phyloP scores from a whole-genome alignment of 1,139 yeast species.

The Chernovozyma aurita region DNA sequence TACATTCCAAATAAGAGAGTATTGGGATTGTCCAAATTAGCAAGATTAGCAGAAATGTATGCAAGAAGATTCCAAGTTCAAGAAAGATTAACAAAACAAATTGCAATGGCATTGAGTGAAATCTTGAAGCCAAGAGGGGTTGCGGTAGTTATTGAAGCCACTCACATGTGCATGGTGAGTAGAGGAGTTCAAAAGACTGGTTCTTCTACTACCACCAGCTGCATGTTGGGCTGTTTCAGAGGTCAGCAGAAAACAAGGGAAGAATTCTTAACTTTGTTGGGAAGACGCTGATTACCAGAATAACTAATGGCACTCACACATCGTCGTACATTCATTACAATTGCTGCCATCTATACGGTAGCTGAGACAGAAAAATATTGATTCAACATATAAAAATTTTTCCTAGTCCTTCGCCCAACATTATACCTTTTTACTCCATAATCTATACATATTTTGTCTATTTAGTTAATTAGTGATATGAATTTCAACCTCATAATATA shows the following conservation, averaged over 20 bases:
- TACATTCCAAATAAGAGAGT: conserved; percentile 94
- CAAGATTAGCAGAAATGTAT: conserved; percentile 95
- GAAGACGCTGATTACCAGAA: conserved; percentile 45
- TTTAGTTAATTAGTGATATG: no score
- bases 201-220: conserved; percentile 87
- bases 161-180: conserved; percentile 99
- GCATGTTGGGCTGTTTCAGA: conserved; percentile 95
- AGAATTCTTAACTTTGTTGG: conserved; percentile 82
- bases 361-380: no score
- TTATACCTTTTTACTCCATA: no score
- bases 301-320: no score
- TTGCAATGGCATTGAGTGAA: conserved; percentile 92
- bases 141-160: conserved; percentile 95
- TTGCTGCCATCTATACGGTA: no score
- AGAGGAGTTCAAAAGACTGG: conserved; percentile 97
- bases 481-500: background rate
- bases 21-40: conserved; percentile 89
- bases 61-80: conserved; percentile 94
- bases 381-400: no score
- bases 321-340: no score
- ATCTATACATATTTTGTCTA: background rate
- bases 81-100: conserved; percentile 92
- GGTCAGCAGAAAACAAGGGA: conserved; percentile 93
- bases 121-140: conserved; percentile 93
- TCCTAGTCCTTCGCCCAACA: no score